A percentile compares a stretch with the other conserved stretches of the same genome.
Conservation (phyloP, 768 basidiomycete species). For the Serendipita sp. region DNA sequence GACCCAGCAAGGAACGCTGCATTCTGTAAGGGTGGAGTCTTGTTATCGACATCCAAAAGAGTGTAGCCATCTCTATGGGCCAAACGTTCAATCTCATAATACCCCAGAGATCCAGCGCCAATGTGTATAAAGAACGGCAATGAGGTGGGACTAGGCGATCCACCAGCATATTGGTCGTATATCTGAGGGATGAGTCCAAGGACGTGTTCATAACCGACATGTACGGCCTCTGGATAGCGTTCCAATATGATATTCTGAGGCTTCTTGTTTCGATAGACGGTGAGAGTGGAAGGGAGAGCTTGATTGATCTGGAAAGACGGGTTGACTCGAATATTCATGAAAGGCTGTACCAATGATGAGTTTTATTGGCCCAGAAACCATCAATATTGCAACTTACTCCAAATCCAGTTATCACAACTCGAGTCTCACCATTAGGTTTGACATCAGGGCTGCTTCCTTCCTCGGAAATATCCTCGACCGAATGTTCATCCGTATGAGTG, state of each 20-base stretch:
- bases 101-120: conserved; percentile 49
- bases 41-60: conserved; percentile 48
- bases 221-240: conserved; percentile 20
- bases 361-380: not conserved
- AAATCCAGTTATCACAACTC: not conserved
- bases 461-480: too few species aligned
- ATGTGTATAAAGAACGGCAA: conserved; percentile 57
- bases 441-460: too few species aligned
- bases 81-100: conserved; percentile 45
- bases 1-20: not conserved
- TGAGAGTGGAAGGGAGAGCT: not conserved
- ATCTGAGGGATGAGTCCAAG: conserved; percentile 39
- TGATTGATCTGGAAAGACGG: not conserved
- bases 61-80: conserved; percentile 54
- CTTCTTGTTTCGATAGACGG: not conserved
- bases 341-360: not conserved
- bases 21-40: conserved; percentile 12
- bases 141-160: conserved; percentile 19
- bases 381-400: not conserved
- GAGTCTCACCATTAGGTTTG: not conserved
- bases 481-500: too few species aligned
- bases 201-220: conserved; percentile 43
- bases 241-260: not conserved
- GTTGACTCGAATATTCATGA: not conserved
- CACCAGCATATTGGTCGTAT: conserved; percentile 28